Conservation (phyloP, 257 asterid genomes). For the Ilex asprella region DNA sequence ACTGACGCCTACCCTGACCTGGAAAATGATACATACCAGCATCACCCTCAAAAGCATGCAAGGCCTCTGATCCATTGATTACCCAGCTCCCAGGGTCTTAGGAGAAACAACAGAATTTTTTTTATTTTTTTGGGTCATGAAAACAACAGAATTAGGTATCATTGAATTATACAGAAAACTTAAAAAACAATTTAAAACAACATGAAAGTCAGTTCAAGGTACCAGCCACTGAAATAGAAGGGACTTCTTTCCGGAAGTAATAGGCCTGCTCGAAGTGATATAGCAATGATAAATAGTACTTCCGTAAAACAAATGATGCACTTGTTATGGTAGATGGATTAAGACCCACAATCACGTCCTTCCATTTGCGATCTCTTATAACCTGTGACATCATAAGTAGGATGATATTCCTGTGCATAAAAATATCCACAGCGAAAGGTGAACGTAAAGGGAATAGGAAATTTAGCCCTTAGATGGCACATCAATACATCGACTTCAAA, state of each 20-base stretch:
- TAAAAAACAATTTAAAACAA: not conserved
- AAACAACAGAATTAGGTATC: constrained; percentile 11
- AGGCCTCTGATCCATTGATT: constrained; percentile 29
- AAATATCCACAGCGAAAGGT: not conserved
- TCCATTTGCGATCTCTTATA: constrained; percentile 84
- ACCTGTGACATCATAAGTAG: constrained; percentile 38
- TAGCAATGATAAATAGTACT: constrained; percentile 68
- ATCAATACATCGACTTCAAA: not conserved
- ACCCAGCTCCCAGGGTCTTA: constrained; percentile 33
- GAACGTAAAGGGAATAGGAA: too few species aligned
- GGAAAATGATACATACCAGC: constrained; percentile 35
- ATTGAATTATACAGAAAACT: constrained; percentile 5
- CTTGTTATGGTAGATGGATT: constrained; percentile 73
- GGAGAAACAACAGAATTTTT: constrained; percentile 8
- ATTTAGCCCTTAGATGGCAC: not conserved
- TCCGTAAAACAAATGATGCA: constrained; percentile 77
- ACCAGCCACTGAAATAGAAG: constrained; percentile 41
- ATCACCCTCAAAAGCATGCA: constrained; percentile 33
- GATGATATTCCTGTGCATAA: not conserved
- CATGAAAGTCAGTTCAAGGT: constrained; percentile 2
- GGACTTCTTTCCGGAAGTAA: constrained; percentile 71
- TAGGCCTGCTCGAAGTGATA: constrained; percentile 96
- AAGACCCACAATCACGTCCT: constrained; percentile 69
- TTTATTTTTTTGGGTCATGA: too few species aligned
- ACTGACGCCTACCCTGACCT: constrained; percentile 33